Evolutionary conservation across 1,284 basidiomycete genomes (phyloP).

Genomic region (Apiotrichum mycotoxinovorans): DNA sequence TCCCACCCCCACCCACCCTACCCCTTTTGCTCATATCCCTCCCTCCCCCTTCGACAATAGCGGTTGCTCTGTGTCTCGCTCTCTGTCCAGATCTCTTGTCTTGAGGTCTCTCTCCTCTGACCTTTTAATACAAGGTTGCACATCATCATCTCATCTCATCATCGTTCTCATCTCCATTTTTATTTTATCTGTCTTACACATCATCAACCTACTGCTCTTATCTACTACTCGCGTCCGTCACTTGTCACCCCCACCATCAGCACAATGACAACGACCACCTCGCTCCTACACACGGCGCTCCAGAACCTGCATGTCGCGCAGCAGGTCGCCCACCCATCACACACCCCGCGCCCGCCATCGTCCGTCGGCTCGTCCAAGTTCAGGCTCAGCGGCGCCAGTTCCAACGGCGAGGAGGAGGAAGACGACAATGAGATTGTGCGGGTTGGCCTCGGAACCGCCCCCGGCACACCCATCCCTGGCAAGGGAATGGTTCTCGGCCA

Average conservation of each 20-base stretch:
- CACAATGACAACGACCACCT: constrained; percentile 35
- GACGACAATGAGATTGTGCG: constrained; percentile 52
- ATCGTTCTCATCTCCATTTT: too few species aligned
- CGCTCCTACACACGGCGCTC: constrained; percentile 48
- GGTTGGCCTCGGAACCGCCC: constrained; percentile 45
- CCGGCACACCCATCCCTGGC: constrained; percentile 38
- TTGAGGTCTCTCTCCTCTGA: too few species aligned
- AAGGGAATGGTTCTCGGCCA: constrained; percentile 26
- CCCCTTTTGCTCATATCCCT: too few species aligned
- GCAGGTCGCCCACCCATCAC: constrained; percentile 34
- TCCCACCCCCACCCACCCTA: too few species aligned
- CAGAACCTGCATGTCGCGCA: constrained; percentile 49
- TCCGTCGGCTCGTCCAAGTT: constrained; percentile 25
- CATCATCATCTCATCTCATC: too few species aligned
- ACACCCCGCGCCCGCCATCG: constrained; percentile 34
- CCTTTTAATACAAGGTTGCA: too few species aligned
- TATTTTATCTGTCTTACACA: too few species aligned
- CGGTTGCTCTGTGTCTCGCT: too few species aligned
- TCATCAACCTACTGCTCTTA: not conserved
- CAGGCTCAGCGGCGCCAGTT: constrained; percentile 15
- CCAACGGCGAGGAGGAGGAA: constrained; percentile 27
- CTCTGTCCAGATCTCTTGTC: too few species aligned
- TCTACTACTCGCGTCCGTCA: too few species aligned
- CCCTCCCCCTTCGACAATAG: too few species aligned
- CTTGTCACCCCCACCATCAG: not conserved